Conservation (phyloP, 2,329 filamentous ascomycete genomes). For the Xylaria sp. region DNA sequence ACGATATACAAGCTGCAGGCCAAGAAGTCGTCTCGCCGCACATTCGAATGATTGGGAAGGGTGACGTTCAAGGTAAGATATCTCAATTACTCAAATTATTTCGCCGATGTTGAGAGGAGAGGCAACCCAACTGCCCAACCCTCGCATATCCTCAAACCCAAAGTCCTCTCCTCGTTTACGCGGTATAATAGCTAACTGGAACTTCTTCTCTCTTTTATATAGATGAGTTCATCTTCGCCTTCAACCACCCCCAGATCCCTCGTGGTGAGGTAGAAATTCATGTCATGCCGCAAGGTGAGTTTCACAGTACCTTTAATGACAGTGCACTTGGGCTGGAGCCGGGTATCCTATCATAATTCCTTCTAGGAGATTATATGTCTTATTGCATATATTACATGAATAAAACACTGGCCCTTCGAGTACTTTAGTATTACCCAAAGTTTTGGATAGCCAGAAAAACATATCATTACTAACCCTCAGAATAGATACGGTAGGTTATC, state of each 20-base stretch:
- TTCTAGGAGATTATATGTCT: not conserved
- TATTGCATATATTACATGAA: not conserved
- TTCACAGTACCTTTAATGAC: not conserved
- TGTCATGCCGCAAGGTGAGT: conserved; percentile 51
- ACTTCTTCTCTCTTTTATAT: not conserved
- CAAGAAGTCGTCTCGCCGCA: conserved; percentile 32
- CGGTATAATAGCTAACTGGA: not conserved
- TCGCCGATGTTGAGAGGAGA: not conserved
- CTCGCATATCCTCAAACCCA: not conserved
- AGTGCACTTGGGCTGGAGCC: not conserved
- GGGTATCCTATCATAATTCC: not conserved
- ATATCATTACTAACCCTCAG: conserved; percentile 2
- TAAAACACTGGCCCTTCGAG: not conserved
- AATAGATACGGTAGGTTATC: conserved; percentile 41
- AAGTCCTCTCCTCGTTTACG: not conserved
- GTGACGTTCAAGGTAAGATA: conserved; percentile 67
- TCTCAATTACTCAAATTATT: not conserved
- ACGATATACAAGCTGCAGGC: conserved; percentile 41
- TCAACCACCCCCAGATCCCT: conserved; percentile 45
- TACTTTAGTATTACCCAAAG: not conserved
- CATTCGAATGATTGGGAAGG: conserved; percentile 65
- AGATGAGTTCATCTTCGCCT: conserved; percentile 75
- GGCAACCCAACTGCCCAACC: not conserved
- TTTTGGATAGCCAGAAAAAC: not conserved
- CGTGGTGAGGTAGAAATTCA: conserved; percentile 51